These are phyloP conservation scores for Pachyrhizus erosus DNA, from an alignment of 306 rosid genomes.

Conservation along the genomic window DNA sequence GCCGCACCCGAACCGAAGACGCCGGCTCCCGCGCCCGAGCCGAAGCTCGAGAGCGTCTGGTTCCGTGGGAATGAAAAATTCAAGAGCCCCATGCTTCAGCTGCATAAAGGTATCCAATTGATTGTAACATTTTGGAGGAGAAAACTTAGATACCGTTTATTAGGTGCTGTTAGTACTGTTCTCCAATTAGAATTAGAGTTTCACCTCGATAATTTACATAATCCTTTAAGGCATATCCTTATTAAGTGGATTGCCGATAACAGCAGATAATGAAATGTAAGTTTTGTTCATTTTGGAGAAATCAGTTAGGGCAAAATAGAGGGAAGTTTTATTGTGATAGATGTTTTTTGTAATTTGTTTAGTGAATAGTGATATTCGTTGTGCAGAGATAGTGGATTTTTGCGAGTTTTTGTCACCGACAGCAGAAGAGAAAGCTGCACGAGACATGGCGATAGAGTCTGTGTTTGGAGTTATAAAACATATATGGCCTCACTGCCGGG, in stretches of 20 bases:
- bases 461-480: slow-evolving; percentile 79
- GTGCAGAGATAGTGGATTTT: slow-evolving; percentile 86
- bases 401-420: slow-evolving; percentile 94
- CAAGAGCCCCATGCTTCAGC: slow-evolving; percentile 93
- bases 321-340: not conserved
- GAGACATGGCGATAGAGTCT: slow-evolving; percentile 68
- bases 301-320: not conserved
- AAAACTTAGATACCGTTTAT: not conserved
- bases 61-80: slow-evolving; percentile 77
- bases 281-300: not conserved
- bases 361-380: not conserved
- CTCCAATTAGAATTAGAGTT: not conserved
- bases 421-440: slow-evolving; percentile 73
- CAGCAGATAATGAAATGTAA: not conserved
- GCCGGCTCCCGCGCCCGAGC: slow-evolving; percentile 59
- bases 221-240: not conserved
- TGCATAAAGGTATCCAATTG: slow-evolving; percentile 76
- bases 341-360: slow-evolving; percentile 8
- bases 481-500: slow-evolving; percentile 93
- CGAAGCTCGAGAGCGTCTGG: slow-evolving; percentile 82
- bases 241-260: not conserved
- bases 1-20: slow-evolving; percentile 49
- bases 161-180: not conserved
- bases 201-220: not conserved
- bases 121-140: not conserved